Evolutionary conservation across 2,329 filamentous ascomycete species (phyloP), one percentile per base, ranked within the genome.

Genomic region (Monosporascus sp.): DNA sequence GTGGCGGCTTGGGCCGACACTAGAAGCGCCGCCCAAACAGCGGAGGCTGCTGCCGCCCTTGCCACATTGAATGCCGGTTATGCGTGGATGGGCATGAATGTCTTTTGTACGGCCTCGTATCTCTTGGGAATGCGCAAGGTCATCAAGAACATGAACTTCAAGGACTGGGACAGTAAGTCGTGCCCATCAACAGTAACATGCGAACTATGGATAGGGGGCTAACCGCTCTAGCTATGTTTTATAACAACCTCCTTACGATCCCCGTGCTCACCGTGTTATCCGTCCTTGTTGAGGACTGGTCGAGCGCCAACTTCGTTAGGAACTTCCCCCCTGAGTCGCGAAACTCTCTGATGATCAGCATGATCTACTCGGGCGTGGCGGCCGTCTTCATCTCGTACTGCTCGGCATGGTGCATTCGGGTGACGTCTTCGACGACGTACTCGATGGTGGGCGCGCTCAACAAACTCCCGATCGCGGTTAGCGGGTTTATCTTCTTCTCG

Each of bases 331-430:
- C 76, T n/a, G 88, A 87, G 60, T 78, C 84, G 36, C 88, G 92
- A 64, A 94, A 90, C 72, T 82, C 78, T 62, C 85, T 97, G 63
- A 81, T 96, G 62, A 75, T 88, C 55, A 89, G 92, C 67, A 97
- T 97, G 89, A 76, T 97, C 66, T 88, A 97, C 73, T 97, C 94
- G 5, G 94, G 94, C 55, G 79, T 97, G 51, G 92, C 86, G 37
- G 89, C 92, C 49, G 92, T 97, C 67, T 96, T 97, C 76, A 99
- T 99, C 72, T 97, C 93, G n/a, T 99, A 99, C 81, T 95, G 91
- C 68, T 97, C 93, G 17, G 94, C 94, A 38, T 99, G 94, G 94
- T 97, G 94, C 70, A 95, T 99, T 59, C 92, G 94, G 61, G 89
- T 96, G 60, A 97, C 94, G 7, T 96, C 92, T 0, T 97, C 92